phyloP scores from a whole-genome alignment of 1,139 yeast genomes.

The Yamadazyma pseudoaaseri region DNA sequence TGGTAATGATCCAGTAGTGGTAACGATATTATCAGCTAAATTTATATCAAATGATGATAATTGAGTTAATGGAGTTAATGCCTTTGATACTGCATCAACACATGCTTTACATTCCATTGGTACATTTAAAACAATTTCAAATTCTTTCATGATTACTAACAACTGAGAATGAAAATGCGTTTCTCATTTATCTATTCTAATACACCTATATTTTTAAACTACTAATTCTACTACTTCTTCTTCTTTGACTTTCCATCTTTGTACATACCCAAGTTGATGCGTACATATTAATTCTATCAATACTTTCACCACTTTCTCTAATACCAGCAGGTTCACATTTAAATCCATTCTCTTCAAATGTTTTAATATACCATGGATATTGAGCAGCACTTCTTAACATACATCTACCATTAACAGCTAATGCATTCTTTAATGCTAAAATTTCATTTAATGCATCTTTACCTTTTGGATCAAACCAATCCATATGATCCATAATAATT shows the following conservation, averaged over 20 bases:
- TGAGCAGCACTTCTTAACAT: constrained; percentile 74
- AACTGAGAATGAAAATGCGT: too few relatives aligned
- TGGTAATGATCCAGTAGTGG: constrained; percentile 62
- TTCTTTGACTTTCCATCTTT: constrained; percentile 35
- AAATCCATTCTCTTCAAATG: constrained; percentile 68
- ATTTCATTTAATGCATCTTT: constrained; percentile 67
- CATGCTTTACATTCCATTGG: constrained; percentile 75
- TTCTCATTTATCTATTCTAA: too few relatives aligned
- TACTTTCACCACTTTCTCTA: constrained; percentile 58
- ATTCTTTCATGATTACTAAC: constrained; percentile 17
- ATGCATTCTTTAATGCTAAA: constrained; percentile 59
- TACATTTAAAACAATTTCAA: constrained; percentile 72
- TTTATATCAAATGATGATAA: constrained; percentile 52
- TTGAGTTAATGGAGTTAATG: constrained; percentile 48
- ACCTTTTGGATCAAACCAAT: constrained; percentile 76
- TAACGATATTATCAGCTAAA: constrained; percentile 54
- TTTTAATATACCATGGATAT: constrained; percentile 74
- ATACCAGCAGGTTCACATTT: constrained; percentile 67
- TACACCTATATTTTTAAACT: constrained; percentile 38
- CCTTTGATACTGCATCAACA: constrained; percentile 56
- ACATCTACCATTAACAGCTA: constrained; percentile 69
- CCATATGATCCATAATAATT: constrained; percentile 89
- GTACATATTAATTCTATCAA: constrained; percentile 83
- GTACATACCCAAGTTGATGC: constrained; percentile 87
- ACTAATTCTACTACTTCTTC: constrained; percentile 47